Evolutionary conservation across 106 monocot species (phyloP).

Genomic region (Agapanthus africanus): DNA sequence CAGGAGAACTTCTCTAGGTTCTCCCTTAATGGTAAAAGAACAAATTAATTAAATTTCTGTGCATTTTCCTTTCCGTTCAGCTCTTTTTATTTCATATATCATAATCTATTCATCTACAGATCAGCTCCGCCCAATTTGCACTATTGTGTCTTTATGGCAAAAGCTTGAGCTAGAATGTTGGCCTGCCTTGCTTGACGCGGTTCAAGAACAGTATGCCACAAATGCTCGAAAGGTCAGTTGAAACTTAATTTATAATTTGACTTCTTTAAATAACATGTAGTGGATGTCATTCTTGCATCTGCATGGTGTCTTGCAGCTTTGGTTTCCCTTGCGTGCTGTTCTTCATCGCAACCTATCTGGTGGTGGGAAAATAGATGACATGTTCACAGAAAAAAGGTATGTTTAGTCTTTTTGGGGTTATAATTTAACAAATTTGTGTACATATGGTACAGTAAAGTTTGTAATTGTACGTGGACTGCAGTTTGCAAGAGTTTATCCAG

Average conservation of each 20-base stretch:
- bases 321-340: conserved; percentile 77
- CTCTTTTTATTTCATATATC: not conserved
- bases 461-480: conserved; percentile 36
- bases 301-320: conserved; percentile 50
- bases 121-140: conserved; percentile 41
- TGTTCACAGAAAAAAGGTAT: conserved; percentile 52
- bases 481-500: conserved; percentile 73
- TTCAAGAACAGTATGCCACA: conserved; percentile 42
- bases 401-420: not conserved
- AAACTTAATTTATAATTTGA: conserved; percentile 1
- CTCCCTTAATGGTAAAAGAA: conserved; percentile 46
- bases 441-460: conserved; percentile 5
- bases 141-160: conserved; percentile 66
- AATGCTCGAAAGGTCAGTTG: conserved; percentile 57
- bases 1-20: conserved; percentile 56
- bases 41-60: no score
- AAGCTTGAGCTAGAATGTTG: conserved; percentile 75
- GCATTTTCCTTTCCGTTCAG: not conserved
- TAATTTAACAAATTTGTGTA: not conserved
- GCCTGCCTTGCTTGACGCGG: conserved; percentile 65
- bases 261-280: not conserved
- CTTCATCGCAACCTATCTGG: conserved; percentile 41
- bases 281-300: conserved; percentile 1
- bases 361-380: conserved; percentile 12
- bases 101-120: conserved; percentile 30